Evolutionary conservation across 306 rosid genomes (phyloP).

Genomic region (Inga laurina): DNA sequence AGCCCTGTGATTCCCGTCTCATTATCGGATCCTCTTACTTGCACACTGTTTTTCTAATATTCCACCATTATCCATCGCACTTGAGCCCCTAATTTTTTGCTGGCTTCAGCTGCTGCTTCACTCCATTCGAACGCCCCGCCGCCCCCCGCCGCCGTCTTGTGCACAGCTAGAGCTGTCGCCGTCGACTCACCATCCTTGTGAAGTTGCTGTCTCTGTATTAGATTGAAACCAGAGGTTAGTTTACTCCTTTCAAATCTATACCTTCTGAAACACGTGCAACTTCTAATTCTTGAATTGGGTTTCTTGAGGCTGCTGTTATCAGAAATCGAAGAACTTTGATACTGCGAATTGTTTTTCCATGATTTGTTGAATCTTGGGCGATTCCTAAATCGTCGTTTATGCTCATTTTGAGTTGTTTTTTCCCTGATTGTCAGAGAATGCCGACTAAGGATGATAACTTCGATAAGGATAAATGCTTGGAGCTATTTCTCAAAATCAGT

Average conservation of each 20-base stretch:
- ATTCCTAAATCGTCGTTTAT: neutral
- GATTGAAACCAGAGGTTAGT: constrained; percentile 2
- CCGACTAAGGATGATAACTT: constrained; percentile 54
- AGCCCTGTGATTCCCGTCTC: neutral
- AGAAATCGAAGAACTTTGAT: neutral
- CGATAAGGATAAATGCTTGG: constrained; percentile 75
- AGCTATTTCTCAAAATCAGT: constrained; percentile 70
- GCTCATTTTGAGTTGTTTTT: neutral
- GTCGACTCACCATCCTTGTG: neutral
- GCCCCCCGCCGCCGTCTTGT: neutral
- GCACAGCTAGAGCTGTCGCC: neutral
- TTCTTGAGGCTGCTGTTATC: too few relatives aligned
- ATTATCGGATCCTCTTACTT: too few relatives aligned
- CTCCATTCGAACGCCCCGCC: neutral
- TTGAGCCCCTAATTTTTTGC: neutral
- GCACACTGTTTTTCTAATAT: neutral
- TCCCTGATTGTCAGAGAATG: constrained; percentile 33
- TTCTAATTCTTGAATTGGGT: neutral
- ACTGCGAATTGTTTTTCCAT: neutral
- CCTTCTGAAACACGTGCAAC: neutral
- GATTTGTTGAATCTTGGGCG: neutral
- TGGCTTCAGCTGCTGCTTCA: too few relatives aligned
- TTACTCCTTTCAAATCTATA: neutral
- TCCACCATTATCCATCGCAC: neutral
- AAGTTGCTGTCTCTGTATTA: neutral